These are phyloP conservation scores for Coemansia sp. DNA, from an alignment of 192 early-diverging fungal genomes.

Conservation along the genomic window DNA sequence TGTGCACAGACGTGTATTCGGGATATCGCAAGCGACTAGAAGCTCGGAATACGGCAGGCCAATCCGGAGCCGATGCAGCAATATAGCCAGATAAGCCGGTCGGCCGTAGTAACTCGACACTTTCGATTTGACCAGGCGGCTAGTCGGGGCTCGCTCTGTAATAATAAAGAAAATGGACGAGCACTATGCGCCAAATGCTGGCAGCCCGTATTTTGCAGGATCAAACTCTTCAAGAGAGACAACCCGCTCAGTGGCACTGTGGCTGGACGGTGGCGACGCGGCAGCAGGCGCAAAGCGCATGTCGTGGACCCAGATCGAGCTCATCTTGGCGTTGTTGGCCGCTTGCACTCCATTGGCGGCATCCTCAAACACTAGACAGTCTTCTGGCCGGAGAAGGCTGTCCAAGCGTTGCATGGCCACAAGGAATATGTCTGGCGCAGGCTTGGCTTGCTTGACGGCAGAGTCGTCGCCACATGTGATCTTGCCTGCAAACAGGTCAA, in stretches of 20 bases:
- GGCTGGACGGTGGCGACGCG: slow-evolving; percentile 33
- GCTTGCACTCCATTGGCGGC: slow-evolving; percentile 77
- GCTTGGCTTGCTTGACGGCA: slow-evolving; percentile 74
- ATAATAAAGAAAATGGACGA: background rate
- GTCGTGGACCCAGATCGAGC: slow-evolving; percentile 87
- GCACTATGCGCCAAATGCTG: slow-evolving; percentile 40
- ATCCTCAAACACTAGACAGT: slow-evolving; percentile 93
- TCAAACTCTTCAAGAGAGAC: slow-evolving; percentile 64
- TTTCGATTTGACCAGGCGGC: background rate
- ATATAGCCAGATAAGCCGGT: background rate
- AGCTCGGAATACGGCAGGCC: background rate
- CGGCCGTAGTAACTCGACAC: background rate
- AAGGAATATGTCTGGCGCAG: slow-evolving; percentile 86
- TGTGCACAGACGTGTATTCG: slow-evolving; percentile 38
- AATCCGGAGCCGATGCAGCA: background rate
- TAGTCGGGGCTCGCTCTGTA: background rate
- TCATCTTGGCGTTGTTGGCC: slow-evolving; percentile 76
- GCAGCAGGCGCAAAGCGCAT: slow-evolving; percentile 50
- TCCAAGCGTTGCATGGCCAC: slow-evolving; percentile 63
- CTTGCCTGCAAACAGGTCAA: slow-evolving; percentile 68
- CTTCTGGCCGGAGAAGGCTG: slow-evolving; percentile 34
- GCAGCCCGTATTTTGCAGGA: slow-evolving; percentile 60
- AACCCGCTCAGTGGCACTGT: slow-evolving; percentile 57
- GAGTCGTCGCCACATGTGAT: slow-evolving; percentile 88
- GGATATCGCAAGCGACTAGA: slow-evolving; percentile 26